Evolutionary conservation across 345 rosid genomes (phyloP).

Genomic region (Brassica carinata): DNA sequence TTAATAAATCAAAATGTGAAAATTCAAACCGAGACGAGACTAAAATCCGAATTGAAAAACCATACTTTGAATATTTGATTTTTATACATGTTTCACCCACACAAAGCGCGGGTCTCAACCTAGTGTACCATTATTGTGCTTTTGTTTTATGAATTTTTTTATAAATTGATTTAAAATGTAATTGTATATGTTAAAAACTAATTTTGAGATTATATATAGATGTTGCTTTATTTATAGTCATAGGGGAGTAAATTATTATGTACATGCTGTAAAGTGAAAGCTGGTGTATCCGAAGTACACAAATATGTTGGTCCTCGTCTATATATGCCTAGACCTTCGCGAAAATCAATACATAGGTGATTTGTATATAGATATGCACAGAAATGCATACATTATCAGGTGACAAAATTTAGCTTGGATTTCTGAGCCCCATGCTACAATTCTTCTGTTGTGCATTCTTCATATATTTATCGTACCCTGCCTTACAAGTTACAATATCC

Average conservation of each 20-base stretch:
- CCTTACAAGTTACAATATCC: not conserved
- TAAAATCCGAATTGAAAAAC: too few relatives aligned
- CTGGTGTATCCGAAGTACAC: constrained; percentile 19
- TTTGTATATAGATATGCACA: constrained; percentile 18
- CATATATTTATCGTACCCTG: not conserved
- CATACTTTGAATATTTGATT: too few relatives aligned
- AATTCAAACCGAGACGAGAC: too few relatives aligned
- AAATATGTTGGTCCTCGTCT: constrained; percentile 38
- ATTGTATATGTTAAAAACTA: not conserved
- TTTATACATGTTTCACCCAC: too few relatives aligned
- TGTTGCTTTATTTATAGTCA: constrained; percentile 7
- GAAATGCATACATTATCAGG: constrained; percentile 25
- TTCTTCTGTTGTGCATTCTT: constrained; percentile 8
- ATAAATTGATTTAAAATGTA: not conserved
- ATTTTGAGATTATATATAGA: too few relatives aligned
- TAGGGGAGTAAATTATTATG: not conserved
- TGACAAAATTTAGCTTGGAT: constrained; percentile 29
- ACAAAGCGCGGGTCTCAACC: too few relatives aligned
- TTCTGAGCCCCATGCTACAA: constrained; percentile 29
- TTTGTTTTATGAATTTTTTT: not conserved
- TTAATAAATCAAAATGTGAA: too few relatives aligned
- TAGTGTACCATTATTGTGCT: too few relatives aligned
- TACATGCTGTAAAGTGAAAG: constrained; percentile 30
- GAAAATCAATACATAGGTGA: constrained; percentile 13
- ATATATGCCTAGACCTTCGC: constrained; percentile 27